Conservation (phyloP, 371 early-diverging fungal genomes). For the Sporodiniella umbellata region DNA sequence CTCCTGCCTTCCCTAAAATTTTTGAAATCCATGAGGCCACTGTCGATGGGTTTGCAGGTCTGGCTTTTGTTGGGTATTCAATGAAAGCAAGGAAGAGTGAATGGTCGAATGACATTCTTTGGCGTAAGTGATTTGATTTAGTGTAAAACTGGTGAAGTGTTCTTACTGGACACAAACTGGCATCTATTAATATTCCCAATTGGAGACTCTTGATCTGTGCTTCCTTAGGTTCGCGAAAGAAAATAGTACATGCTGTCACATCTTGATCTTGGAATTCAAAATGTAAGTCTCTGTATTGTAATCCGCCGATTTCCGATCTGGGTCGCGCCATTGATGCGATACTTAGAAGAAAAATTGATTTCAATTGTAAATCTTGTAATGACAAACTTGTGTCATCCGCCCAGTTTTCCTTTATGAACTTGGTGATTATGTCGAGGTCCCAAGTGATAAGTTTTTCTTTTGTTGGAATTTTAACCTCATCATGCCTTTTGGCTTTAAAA, state of each 20-base stretch:
- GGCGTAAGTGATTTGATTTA: neutral
- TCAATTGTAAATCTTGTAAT: neutral
- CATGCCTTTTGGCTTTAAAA: neutral
- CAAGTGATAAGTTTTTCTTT: slow-evolving; percentile 1
- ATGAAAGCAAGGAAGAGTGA: slow-evolving; percentile 1
- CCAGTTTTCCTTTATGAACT: neutral
- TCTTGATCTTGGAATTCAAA: neutral
- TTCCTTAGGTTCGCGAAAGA: neutral
- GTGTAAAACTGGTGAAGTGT: neutral
- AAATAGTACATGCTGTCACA: neutral
- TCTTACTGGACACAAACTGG: neutral
- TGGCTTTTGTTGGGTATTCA: neutral
- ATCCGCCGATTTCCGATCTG: neutral
- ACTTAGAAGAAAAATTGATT: neutral
- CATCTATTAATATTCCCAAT: neutral
- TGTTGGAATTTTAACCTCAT: slow-evolving; percentile 1
- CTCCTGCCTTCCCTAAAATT: slow-evolving; percentile 3
- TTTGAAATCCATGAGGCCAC: slow-evolving; percentile 3
- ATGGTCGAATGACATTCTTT: neutral
- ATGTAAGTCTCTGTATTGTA: neutral
- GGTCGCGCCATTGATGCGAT: neutral
- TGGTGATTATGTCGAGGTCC: neutral
- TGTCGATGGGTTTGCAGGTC: neutral
- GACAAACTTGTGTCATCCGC: neutral
- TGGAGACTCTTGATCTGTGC: neutral